These are phyloP conservation scores for Cardamine occulta DNA, from an alignment of 345 rosid genomes.

Conservation along the genomic window DNA sequence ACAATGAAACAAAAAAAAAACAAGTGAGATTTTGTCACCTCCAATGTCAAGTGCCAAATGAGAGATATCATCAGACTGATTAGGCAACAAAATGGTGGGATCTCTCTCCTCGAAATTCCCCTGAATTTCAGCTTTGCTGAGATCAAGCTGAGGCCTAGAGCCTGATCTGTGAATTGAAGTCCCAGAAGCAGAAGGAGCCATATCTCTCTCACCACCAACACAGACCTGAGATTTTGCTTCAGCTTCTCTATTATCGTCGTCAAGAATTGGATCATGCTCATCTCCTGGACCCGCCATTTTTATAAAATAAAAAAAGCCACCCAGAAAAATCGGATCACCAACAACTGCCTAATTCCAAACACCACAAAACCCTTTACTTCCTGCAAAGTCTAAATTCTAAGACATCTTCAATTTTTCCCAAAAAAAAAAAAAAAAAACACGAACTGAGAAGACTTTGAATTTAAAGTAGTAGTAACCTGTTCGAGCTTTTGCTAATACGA, in stretches of 20 bases:
- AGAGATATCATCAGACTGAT: constrained; percentile 97
- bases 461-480: not conserved
- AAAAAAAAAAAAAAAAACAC: not conserved
- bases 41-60: constrained; percentile 97
- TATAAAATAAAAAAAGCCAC: not conserved
- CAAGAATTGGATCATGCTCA: constrained; percentile 54
- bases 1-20: not conserved
- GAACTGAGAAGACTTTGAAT: constrained; percentile 12
- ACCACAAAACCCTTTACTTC: constrained; percentile 21
- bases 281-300: constrained; percentile 40
- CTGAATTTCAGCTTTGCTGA: constrained; percentile 95
- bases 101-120: constrained; percentile 91
- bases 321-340: constrained; percentile 47
- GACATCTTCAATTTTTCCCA: constrained; percentile 8
- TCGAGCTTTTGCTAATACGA: not conserved
- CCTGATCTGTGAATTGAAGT: constrained; percentile 84
- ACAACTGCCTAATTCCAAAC: constrained; percentile 37
- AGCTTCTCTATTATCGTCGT: constrained; percentile 35
- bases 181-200: constrained; percentile 58
- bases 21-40: constrained; percentile 49
- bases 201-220: constrained; percentile 60
- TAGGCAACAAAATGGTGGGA: constrained; percentile 94
- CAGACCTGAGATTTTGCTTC: constrained; percentile 35
- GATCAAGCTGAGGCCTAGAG: constrained; percentile 95
- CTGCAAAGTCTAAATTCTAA: not conserved